Evolutionary conservation across 495 filamentous ascomycete genomes (phyloP), one percentile per base, ranked within the genome.

Genomic region (Lophium mytilinum): DNA sequence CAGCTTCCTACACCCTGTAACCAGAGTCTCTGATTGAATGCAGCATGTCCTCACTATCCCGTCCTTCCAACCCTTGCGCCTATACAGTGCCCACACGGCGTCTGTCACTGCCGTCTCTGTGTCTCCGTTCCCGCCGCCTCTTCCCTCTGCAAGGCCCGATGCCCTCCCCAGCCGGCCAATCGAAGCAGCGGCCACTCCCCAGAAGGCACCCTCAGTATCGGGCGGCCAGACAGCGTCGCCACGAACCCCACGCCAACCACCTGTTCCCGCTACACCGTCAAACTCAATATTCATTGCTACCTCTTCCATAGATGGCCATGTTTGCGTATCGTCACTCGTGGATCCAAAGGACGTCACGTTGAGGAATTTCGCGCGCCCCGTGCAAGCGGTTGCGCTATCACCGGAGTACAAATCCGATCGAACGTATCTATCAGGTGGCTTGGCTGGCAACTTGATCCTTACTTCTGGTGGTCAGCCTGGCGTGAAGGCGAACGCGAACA

Each of bases 271-370:
- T 34, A 87, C 77, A 6, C 84, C 89, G 0, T 89, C 87, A 8
- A 95, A 95, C 61, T 84, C 85, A 37, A 93, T 96, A 42, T 84
- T 93, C 71, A 89, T 97, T 58, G 93, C 85, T 1, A 91, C 90
- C 1, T 88, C 94, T 14, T 97, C 94, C 0, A 89, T 96, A 62
- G 93, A 98, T 68, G 93, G 93, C 24, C 90, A 95, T 61, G 86
- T 97, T 9, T 96, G 93, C 57, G 80, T 97, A 18, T 80, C 85
- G 43, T 94, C 90, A 1, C 68, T 97, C 35, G 76, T 90, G 17
- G 85, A 88, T 60, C 73, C 80, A 5, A 86, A 81, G 58, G 93
- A 97, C 71, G 89, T 96, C 4, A 81, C 85, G 36, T 71, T 96
- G 33, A 83, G 95, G 41, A 96, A 96, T 66, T 98, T 96, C 75